phyloP scores from a whole-genome alignment of 352 stramenopile species.

The Thalassiosira mediterranea region DNA sequence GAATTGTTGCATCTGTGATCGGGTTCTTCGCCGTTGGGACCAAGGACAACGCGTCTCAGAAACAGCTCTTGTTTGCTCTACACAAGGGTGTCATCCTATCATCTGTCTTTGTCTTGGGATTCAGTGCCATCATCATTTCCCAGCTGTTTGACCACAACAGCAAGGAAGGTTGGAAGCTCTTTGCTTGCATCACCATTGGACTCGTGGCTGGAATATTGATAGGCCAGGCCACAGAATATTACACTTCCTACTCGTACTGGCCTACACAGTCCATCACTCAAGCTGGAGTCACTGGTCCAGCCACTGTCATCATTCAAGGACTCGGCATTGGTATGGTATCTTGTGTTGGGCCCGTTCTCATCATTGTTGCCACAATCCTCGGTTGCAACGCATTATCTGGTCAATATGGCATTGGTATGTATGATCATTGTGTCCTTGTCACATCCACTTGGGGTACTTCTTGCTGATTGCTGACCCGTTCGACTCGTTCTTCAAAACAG shows the following conservation, averaged over 20 bases:
- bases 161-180: constrained; percentile 72
- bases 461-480: neutral
- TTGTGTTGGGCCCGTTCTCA: constrained; percentile 71
- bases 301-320: constrained; percentile 84
- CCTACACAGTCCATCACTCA: constrained; percentile 76
- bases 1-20: constrained; percentile 79
- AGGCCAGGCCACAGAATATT: constrained; percentile 83
- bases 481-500: constrained; percentile 2
- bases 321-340: constrained; percentile 84
- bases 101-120: constrained; percentile 64
- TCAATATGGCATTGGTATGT: constrained; percentile 74
- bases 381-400: constrained; percentile 67
- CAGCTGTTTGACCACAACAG: constrained; percentile 54
- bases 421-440: neutral
- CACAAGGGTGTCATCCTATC: constrained; percentile 75
- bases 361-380: constrained; percentile 77
- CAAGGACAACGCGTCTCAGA: constrained; percentile 75
- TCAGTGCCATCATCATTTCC: constrained; percentile 63
- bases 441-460: neutral
- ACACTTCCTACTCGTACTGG: constrained; percentile 81
- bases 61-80: constrained; percentile 76
- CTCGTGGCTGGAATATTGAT: constrained; percentile 79
- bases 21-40: constrained; percentile 79
- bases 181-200: constrained; percentile 79
- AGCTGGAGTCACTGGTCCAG: constrained; percentile 78